Evolutionary conservation across 1,284 basidiomycete species (phyloP), one percentile per base, ranked within the genome.

Genomic region (Papiliotrema fonsecae): DNA sequence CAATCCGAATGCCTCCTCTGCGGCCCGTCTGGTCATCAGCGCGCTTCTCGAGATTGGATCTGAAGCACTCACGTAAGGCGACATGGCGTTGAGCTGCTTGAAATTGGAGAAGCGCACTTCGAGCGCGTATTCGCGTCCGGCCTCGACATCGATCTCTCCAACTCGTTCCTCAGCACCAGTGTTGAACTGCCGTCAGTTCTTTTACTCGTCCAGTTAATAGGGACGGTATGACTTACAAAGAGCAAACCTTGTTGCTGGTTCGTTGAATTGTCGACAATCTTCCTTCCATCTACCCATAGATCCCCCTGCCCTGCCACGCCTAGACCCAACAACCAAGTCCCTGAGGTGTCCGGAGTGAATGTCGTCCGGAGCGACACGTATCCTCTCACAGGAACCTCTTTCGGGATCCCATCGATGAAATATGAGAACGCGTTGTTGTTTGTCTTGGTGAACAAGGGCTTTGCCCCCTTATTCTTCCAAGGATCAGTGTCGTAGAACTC

Each of bases 291-390:
- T 34, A 82, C 53, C 65, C 77, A 81, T 11, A 82, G 64, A 47
- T 80, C 83, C 1, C 83, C 84, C 30, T 84, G 75, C 19, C 86
- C 86, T 42, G 84, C 80, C 18, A 80, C 79, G 25, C 77, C 79
- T 45, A 88, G 65, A 1, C 85, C 85, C 54, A 88, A 85, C 59
- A 86, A 82, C 64, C 82, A 88, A 14, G 25, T 47, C 18, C 76
- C 77, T 50, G 58, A 53, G 10, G 55, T 53, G 55, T 79, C 78
- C 16, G 73, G 75, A 2, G 75, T 71, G 31, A 76, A 75, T 46
- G 73, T 73, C 60, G 78, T 62, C 16, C 51, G 54, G 35, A 54
- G 54, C 38, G 52, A 59, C 13, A 58, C 49, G 30, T 60, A 58
- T 6, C 57, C 59, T 45, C 60, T 27, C 9, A 60, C 55, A 4